Evolutionary conservation across 345 rosid genomes (phyloP).

Genomic region (Salix dunnii): DNA sequence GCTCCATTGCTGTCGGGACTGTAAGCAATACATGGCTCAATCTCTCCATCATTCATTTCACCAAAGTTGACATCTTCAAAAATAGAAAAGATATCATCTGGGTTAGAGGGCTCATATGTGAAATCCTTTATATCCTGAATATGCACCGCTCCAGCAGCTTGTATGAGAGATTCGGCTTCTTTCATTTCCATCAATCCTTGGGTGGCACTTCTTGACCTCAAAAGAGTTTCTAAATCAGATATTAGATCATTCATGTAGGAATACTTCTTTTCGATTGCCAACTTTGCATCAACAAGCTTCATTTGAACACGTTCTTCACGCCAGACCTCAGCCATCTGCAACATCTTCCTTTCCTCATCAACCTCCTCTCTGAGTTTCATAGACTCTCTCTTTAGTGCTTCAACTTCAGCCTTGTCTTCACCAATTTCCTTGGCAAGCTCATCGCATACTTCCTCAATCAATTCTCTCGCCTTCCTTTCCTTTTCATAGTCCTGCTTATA

Average conservation of each 20-base stretch:
- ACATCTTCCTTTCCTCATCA: conserved; percentile 85
- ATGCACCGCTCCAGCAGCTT: conserved; percentile 48
- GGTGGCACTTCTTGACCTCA: conserved; percentile 35
- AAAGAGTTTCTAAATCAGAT: conserved; percentile 53
- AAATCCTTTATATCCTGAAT: conserved; percentile 57
- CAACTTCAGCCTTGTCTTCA: conserved; percentile 77
- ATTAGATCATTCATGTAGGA: conserved; percentile 64
- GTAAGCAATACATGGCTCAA: conserved; percentile 32
- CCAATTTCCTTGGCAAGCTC: conserved; percentile 86
- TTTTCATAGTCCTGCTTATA: conserved; percentile 60
- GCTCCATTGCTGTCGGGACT: conserved; percentile 50
- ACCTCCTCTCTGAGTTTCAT: conserved; percentile 63
- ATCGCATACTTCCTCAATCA: conserved; percentile 84
- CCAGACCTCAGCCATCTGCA: conserved; percentile 98
- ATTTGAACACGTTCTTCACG: conserved; percentile 94
- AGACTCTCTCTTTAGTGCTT: conserved; percentile 60
- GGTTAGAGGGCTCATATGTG: conserved; percentile 54
- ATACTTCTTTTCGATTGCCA: conserved; percentile 51
- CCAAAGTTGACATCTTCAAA: conserved; percentile 59
- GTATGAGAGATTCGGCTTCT: conserved; percentile 47
- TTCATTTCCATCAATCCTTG: conserved; percentile 37
- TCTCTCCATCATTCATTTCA: conserved; percentile 39
- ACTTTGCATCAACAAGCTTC: conserved; percentile 85
- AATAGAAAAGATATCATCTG: conserved; percentile 60
- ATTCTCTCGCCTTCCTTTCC: conserved; percentile 66